A percentile compares a stretch with the other conserved stretches of the same genome.
phyloP scores from a whole-genome alignment of 1,284 basidiomycete genomes.

The Heterobasidion annosum region DNA sequence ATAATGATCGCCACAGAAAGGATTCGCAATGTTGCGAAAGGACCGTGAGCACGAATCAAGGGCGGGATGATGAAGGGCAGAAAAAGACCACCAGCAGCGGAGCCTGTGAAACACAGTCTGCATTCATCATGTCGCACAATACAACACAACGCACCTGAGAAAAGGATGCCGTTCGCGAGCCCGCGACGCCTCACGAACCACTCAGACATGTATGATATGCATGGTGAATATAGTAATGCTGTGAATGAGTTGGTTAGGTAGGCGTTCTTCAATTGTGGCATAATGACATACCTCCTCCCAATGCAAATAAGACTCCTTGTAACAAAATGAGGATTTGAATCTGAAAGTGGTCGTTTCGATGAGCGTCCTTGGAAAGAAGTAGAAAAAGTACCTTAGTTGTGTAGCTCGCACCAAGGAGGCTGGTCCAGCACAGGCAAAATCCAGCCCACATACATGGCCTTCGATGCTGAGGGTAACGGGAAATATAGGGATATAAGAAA shows the following conservation, averaged over 20 bases:
- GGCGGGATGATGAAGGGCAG: constrained; percentile 17
- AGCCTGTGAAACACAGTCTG: constrained; percentile 11
- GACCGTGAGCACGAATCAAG: constrained; percentile 11
- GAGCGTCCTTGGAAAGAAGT: not conserved
- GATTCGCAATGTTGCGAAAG: constrained; percentile 13
- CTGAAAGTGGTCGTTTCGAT: constrained; percentile 10
- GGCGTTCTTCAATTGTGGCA: not conserved
- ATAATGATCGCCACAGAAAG: constrained; percentile 11
- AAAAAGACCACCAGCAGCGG: constrained; percentile 19
- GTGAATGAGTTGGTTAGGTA: not conserved
- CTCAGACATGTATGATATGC: constrained; percentile 20
- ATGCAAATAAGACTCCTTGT: constrained; percentile 21
- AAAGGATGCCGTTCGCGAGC: constrained; percentile 22
- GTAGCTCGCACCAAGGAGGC: constrained; percentile 27
- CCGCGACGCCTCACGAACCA: constrained; percentile 23
- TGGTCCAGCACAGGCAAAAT: constrained; percentile 17
- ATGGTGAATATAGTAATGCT: constrained; percentile 15
- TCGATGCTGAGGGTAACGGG: constrained; percentile 21
- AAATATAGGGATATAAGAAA: constrained; percentile 19
- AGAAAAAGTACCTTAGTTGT: constrained; percentile 17
- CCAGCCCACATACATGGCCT: constrained; percentile 23
- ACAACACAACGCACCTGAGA: constrained; percentile 14
- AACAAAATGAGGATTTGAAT: constrained; percentile 18
- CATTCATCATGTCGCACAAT: not conserved
- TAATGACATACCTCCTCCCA: constrained; percentile 18